Evolutionary conservation across 2,329 filamentous ascomycete species (phyloP).

Genomic region (Aspergillus sp.): DNA sequence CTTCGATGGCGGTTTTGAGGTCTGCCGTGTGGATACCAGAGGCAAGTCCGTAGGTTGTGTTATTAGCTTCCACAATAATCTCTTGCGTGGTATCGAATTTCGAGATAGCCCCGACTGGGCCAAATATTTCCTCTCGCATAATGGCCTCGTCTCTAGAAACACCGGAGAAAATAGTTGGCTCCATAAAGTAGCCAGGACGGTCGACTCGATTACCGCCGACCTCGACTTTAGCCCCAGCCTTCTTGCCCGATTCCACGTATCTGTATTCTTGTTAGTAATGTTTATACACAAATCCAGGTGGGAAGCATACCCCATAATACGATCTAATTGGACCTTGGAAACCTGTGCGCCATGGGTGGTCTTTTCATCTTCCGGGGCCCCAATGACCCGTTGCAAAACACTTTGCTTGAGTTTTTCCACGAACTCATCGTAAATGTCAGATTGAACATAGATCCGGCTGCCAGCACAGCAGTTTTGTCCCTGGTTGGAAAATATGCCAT

Average conservation of each 20-base stretch:
- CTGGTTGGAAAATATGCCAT: background rate
- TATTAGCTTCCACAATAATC: slow-evolving; percentile 24
- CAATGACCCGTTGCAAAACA: background rate
- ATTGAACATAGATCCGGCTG: background rate
- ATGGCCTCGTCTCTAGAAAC: slow-evolving; percentile 21
- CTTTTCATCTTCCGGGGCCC: background rate
- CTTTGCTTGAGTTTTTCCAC: background rate
- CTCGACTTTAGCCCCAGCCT: slow-evolving; percentile 22
- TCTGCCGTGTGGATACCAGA: slow-evolving; percentile 29
- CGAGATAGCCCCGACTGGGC: slow-evolving; percentile 27
- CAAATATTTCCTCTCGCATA: slow-evolving; percentile 31
- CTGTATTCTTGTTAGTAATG: background rate
- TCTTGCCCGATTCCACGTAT: slow-evolving; percentile 17
- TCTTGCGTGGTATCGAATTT: slow-evolving; percentile 26
- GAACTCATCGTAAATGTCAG: background rate
- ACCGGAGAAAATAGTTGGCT: slow-evolving; percentile 19
- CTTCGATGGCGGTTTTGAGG: slow-evolving; percentile 23
- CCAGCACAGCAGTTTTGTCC: background rate
- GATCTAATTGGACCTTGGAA: slow-evolving; percentile 3
- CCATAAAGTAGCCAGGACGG: slow-evolving; percentile 6
- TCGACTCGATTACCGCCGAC: slow-evolving; percentile 17
- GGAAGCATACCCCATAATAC: slow-evolving; percentile 7
- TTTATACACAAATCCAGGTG: background rate
- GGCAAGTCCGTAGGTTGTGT: slow-evolving; percentile 30
- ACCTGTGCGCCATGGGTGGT: slow-evolving; percentile 8